Evolutionary conservation across 768 basidiomycete species (phyloP), one percentile per base, ranked within the genome.

Genomic region (Leccinum ochraceum): DNA sequence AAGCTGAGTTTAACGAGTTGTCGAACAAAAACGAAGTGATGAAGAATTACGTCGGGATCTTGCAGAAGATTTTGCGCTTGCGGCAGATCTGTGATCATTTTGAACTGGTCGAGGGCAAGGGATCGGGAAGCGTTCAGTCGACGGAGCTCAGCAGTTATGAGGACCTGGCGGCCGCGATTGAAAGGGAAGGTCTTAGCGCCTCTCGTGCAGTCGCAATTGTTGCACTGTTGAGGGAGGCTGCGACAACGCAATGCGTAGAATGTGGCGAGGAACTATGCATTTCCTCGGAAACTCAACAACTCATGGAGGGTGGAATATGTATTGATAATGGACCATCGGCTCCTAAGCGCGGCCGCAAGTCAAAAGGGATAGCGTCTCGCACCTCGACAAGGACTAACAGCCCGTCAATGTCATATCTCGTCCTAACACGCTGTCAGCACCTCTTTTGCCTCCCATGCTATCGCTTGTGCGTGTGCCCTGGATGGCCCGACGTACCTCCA

Each of bases 41-140:
- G 89, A 97, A 97, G 83, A 98, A 97, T 71, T 97, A 96, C 71
- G 97, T 97, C 65, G 94, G 94, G 57, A 96, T 99, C 68, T 76
- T 99, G 66, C 96, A 98, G 76, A 95, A 95, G 80, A 92, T 98
- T 60, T 80, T 99, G 56, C 92, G 95, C 24, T 82, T 99, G 51
- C 90, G 97, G 57, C 96, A 98, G 78, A 98, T 98, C 53, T 99
- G 97, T 75, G 95, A 98, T 71, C 96, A 99, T 75, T 92, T 84
- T 67, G 93, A 94, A 68, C 82, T 98, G 37, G 90, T 98, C 4
- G 83, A 89, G 68, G 87, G 86, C 48, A 89, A 91, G 68, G 84
- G 79, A 53, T 70, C 72, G 10, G 80, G 77, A 59, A 81, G 82
- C 30, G 69, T 71, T 32, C 79, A 79, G 68, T 63, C 67, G 54